These are phyloP conservation scores for Diaporthe citrichinensis DNA, from an alignment of 2,329 filamentous ascomycete species.

Conservation along the genomic window DNA sequence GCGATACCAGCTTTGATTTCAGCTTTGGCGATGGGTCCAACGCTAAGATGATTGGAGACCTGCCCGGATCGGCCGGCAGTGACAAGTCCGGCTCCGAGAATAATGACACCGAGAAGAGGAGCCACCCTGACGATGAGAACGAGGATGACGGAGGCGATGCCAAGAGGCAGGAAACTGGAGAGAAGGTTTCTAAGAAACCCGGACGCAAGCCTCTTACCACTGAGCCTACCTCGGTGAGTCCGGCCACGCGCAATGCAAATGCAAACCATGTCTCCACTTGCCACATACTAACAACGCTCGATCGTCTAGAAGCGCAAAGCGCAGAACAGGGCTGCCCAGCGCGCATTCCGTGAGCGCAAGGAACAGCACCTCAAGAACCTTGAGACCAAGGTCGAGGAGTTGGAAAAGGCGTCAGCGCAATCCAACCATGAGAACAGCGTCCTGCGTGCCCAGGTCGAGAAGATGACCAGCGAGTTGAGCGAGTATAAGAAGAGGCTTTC, in stretches of 20 bases:
- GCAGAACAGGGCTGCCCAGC: constrained; percentile 92
- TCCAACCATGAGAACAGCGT: constrained; percentile 88
- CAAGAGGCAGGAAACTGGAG: constrained; percentile 86
- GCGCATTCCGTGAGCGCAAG: constrained; percentile 94
- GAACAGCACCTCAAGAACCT: constrained; percentile 91
- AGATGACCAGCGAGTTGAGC: constrained; percentile 85
- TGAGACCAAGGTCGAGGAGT: constrained; percentile 81
- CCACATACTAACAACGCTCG: constrained; percentile 45
- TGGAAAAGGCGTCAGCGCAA: constrained; percentile 86
- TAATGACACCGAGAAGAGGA: constrained; percentile 77
- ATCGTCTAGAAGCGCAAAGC: constrained; percentile 87
- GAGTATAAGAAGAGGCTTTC: constrained; percentile 93
- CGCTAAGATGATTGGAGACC: constrained; percentile 81
- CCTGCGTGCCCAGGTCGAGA: constrained; percentile 89
- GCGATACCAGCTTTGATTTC: constrained; percentile 82
- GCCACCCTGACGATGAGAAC: constrained; percentile 78
- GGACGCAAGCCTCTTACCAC: constrained; percentile 95
- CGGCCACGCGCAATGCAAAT: constrained; percentile 29
- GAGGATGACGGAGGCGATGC: constrained; percentile 69
- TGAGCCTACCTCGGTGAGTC: constrained; percentile 93
- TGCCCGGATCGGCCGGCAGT: constrained; percentile 67
- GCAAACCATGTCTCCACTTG: neutral
- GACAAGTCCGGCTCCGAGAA: constrained; percentile 68
- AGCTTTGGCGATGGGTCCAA: constrained; percentile 69
- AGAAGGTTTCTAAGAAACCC: constrained; percentile 93